phyloP scores from a whole-genome alignment of 257 asterid species.

The Penstemon newberryi region DNA sequence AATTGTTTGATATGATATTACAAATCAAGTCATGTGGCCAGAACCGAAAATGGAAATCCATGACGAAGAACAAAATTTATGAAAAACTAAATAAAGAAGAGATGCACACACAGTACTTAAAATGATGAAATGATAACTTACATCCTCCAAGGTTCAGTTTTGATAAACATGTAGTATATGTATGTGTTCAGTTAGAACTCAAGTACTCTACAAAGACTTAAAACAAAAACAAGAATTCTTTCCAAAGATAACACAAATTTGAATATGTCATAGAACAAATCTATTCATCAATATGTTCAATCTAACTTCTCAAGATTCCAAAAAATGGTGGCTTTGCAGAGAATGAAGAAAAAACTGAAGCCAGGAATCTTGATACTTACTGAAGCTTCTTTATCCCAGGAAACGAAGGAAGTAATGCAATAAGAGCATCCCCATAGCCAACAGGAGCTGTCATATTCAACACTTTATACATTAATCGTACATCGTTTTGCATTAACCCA shows the following conservation, averaged over 20 bases:
- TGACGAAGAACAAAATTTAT: too few relatives aligned
- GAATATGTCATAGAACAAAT: constrained; percentile 13
- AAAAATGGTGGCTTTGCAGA: too few relatives aligned
- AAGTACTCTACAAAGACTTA: neutral
- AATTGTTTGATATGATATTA: too few relatives aligned
- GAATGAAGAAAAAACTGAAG: neutral
- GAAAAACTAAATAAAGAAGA: too few relatives aligned
- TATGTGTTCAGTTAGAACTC: too few relatives aligned
- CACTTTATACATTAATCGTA: neutral
- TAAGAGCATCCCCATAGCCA: constrained; percentile 82
- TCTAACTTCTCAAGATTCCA: constrained; percentile 21
- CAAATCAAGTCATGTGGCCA: too few relatives aligned
- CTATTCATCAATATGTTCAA: neutral
- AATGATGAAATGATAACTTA: too few relatives aligned
- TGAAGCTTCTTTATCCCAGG: constrained; percentile 84
- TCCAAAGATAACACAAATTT: neutral
- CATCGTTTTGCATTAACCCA: too few relatives aligned
- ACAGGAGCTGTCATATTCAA: constrained; percentile 56
- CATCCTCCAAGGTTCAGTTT: too few relatives aligned
- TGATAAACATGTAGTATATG: too few relatives aligned
- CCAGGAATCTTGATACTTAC: constrained; percentile 21
- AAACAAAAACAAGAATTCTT: neutral
- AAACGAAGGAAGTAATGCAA: constrained; percentile 81
- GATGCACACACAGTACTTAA: too few relatives aligned
- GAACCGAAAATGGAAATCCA: too few relatives aligned